Conservation (phyloP, 768 basidiomycete genomes). For the Boletus subcaerulescens region DNA sequence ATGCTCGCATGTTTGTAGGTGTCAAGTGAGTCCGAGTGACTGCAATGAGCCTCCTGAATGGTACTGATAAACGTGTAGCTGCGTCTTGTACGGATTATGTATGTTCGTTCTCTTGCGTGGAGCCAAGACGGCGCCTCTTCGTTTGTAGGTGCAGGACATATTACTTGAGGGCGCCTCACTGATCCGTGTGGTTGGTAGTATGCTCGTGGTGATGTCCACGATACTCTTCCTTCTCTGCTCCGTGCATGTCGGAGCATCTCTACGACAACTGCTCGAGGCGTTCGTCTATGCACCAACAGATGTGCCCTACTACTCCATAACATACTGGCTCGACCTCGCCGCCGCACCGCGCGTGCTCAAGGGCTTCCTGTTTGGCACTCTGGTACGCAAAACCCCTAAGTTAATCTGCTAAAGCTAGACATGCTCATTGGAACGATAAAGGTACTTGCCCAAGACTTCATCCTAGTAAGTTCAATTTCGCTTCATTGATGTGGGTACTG, state of each 20-base stretch:
- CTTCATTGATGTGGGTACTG: background rate
- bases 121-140: background rate
- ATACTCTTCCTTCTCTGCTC: background rate
- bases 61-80: background rate
- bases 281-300: background rate
- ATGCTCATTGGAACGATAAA: background rate
- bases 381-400: background rate
- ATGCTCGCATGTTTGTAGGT: background rate
- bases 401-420: no score
- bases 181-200: background rate
- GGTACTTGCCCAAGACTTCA: background rate
- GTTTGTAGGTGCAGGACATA: background rate
- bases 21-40: background rate
- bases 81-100: background rate
- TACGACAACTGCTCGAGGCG: background rate
- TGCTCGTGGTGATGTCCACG: background rate
- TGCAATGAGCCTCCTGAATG: no score
- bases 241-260: background rate
- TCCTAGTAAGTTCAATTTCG: background rate
- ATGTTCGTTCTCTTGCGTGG: background rate
- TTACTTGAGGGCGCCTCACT: background rate
- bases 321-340: background rate
- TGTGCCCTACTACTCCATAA: background rate
- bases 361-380: background rate
- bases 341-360: background rate